These are phyloP conservation scores for Cercospora berteroae DNA, from an alignment of 2,329 filamentous ascomycete species.

Conservation along the genomic window DNA sequence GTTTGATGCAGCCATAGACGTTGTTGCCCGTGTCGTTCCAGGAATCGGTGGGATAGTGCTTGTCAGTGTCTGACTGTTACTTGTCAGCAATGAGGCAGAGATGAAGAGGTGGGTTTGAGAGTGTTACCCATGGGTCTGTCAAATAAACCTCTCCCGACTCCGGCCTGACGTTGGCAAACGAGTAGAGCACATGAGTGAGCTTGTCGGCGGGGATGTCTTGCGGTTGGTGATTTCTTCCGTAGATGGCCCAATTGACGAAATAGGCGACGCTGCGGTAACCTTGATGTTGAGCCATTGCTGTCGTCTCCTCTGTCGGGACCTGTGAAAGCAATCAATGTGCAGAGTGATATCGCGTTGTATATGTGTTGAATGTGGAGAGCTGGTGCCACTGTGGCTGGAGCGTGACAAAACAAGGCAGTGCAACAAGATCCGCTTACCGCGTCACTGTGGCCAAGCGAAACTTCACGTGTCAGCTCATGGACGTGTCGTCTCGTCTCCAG, in stretches of 20 bases:
- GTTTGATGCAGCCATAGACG: conserved; percentile 74
- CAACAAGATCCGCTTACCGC: conserved; percentile 10
- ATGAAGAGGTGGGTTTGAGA: not conserved
- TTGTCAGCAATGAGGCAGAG: not conserved
- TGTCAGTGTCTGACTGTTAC: conserved; percentile 59
- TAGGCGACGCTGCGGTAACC: conserved; percentile 38
- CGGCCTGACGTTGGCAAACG: conserved; percentile 81
- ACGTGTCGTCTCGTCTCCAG: not conserved
- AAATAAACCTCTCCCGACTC: conserved; percentile 77
- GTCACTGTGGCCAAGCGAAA: conserved; percentile 8
- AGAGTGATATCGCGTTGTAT: conserved; percentile 3
- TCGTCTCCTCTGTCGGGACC: not conserved
- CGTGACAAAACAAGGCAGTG: conserved; percentile 24
- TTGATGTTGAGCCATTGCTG: conserved; percentile 24
- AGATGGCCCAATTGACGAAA: conserved; percentile 39
- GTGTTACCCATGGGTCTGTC: conserved; percentile 57
- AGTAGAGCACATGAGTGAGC: conserved; percentile 84
- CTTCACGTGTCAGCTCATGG: not conserved
- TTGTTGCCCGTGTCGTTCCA: conserved; percentile 66
- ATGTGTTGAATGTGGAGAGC: conserved; percentile 7
- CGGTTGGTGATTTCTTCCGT: conserved; percentile 67
- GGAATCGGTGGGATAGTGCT: conserved; percentile 67
- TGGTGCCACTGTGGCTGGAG: conserved; percentile 14
- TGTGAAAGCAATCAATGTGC: not conserved
- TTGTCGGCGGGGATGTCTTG: conserved; percentile 77